Evolutionary conservation across 2,329 filamentous ascomycete genomes (phyloP), one percentile per base, ranked within the genome.

Genomic region (Aspergillus novofumigatus): DNA sequence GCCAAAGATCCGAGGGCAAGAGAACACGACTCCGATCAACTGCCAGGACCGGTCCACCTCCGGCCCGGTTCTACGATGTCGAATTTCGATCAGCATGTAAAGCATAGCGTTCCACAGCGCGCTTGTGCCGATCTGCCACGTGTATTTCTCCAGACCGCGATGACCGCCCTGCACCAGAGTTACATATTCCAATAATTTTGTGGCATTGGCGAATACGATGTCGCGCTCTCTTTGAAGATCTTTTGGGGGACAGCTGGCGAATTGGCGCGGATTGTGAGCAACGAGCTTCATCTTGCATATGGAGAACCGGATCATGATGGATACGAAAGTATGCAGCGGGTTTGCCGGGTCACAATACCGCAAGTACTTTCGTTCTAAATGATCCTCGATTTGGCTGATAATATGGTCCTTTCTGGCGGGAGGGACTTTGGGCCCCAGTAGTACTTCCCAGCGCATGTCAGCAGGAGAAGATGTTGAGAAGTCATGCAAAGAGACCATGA

Each of bases 281-380:
- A 7, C 32, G 32, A 38, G 32, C 32, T 17, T 38, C 32, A 38
- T 38, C 32, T 38, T 84, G 70, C 79, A 83, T 17, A 86, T 75
- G 8, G 77, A 77, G 55, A 81, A 78, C 8, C 81, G 78, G 6
- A 81, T 83, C 78, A 85, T 84, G 57, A 83, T 77, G 42, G 84
- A 69, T 1, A 83, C 84, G 63, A 86, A 84, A 60, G 81, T 80
- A 59, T 86, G 83, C 11, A 86, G 0, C 1, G 84, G 83, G 8
- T 86, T 81, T 64, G 83, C 83, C 41, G 79, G 73, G 61, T 86
- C 83, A 63, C 83, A 86, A 51, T 80, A 76, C 47, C 75, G 76
- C 28, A 86, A 76, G 64, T 86, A 86, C 1, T 75, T 79, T 49
- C 77, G 77, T 60, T 86, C 83, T 23, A 86, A 81, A 57, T 85